These are phyloP conservation scores for Pleurotus eryngii DNA, from an alignment of 768 basidiomycete genomes.

Conservation along the genomic window DNA sequence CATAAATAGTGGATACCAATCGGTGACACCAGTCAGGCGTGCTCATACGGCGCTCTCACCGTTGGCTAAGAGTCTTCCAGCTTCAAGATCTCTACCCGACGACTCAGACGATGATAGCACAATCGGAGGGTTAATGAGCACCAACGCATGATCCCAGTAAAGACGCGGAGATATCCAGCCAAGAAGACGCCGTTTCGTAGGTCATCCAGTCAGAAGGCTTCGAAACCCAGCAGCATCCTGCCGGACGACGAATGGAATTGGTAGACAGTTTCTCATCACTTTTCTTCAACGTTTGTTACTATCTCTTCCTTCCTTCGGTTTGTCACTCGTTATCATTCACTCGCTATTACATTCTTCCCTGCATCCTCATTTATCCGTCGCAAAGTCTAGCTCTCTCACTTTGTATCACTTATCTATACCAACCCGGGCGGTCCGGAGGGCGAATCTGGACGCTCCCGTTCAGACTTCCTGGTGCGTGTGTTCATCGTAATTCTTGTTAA, in stretches of 20 bases:
- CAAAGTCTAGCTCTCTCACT: background rate
- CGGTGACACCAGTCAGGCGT: conserved; percentile 12
- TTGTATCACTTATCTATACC: background rate
- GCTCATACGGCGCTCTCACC: conserved; percentile 14
- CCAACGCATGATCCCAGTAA: conserved; percentile 28
- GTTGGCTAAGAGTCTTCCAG: conserved; percentile 8
- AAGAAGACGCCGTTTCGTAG: conserved; percentile 2
- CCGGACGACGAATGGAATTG: conserved; percentile 47
- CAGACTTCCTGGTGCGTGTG: background rate
- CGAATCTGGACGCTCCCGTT: background rate
- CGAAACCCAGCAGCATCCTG: background rate
- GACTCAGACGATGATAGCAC: conserved; percentile 31
- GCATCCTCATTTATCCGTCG: background rate
- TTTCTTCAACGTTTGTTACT: background rate
- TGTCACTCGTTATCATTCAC: background rate
- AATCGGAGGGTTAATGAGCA: conserved; percentile 5
- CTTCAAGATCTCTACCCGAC: conserved; percentile 33
- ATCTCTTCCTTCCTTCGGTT: background rate
- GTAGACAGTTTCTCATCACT: conserved; percentile 24
- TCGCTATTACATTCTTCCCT: background rate
- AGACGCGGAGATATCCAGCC: conserved; percentile 7
- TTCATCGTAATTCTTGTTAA: too few species aligned
- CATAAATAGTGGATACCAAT: too few species aligned
- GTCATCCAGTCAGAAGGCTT: background rate
- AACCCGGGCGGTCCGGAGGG: background rate